Base-by-base conservation (phyloP, 2,329 filamentous ascomycete genomes). In the Clonostachys chloroleuca region DNA sequence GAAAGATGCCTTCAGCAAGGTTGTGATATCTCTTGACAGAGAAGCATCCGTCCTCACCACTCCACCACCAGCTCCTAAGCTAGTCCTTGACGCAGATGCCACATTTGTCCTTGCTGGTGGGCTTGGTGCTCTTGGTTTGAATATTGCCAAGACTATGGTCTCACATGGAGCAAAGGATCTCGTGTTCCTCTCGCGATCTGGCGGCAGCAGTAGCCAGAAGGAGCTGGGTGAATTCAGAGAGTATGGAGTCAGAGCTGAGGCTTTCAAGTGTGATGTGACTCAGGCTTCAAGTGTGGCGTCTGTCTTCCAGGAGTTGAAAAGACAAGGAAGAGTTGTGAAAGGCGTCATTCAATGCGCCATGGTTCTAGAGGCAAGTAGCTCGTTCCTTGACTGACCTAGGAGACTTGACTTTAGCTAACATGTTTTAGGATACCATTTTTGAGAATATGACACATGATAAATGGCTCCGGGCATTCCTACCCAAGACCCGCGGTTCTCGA, bases 341-440 rank as follows among this genome's bases (percentile, higher is more conserved):
- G 54, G 54, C 13, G 49, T 55, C 33, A 44, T 56, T 6, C 51
- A 54, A 24, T 41, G 44, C 1, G 48, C 50, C 37, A 51, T 55
- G 39, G 44, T 52, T 4, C 45, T 44, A 9, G 42, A 39, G 36
- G 36, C 13, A 39, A 39, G 14, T 10, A 30, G 1, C 36, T 8
- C 3, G n/a, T 18, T 4, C 5, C 36, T n/a, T 8, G 36, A 39
- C 36, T 5, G 13, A n/a, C 10, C 10, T 2, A 18, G 6, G 17
- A 8, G 36, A n/a, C 6, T 39, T 39, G 5, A 10, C 3, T n/a
- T 12, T 39, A 39, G 13, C 36, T 9, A 12, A 12, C 14, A 39
- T 39, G 3, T 14, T 50, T 8, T 42, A 50, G 7, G 55, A 56
- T 33, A 46, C 45, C n/a, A 51, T 52, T 13, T 51, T 56, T 30